Conservation (phyloP, 768 basidiomycete genomes). For the Agaricus subrufescens region DNA sequence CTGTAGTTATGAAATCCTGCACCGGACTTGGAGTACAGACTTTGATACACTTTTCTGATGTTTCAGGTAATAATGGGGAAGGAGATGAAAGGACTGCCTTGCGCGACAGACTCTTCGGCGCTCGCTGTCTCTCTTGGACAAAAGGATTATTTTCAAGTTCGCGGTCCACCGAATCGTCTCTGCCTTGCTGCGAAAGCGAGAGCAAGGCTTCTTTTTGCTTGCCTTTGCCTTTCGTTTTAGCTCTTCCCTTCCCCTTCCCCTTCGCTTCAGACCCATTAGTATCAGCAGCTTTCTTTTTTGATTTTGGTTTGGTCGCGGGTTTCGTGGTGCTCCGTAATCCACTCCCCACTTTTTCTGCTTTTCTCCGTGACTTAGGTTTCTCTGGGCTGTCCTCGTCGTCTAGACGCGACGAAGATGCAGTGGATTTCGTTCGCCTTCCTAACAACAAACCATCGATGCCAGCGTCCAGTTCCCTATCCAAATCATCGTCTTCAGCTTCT, state of each 20-base stretch:
- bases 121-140: neutral
- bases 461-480: constrained; percentile 62
- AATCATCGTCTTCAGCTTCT: constrained; percentile 61
- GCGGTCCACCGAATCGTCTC: constrained; percentile 52
- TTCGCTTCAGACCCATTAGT: constrained; percentile 13
- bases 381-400: neutral
- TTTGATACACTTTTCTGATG: neutral
- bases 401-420: constrained; percentile 20
- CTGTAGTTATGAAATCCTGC: neutral
- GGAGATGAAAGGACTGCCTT: neutral
- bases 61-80: neutral
- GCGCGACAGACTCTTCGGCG: neutral
- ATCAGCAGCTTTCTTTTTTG: neutral
- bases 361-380: constrained; percentile 28
- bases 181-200: constrained; percentile 24
- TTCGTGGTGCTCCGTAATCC: neutral
- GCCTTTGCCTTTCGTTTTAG: constrained; percentile 30
- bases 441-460: constrained; percentile 37
- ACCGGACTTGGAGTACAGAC: neutral
- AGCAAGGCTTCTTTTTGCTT: constrained; percentile 10
- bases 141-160: constrained; percentile 44
- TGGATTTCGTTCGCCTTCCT: constrained; percentile 48
- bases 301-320: neutral
- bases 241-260: constrained; percentile 25
- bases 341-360: constrained; percentile 43